Evolutionary conservation across 2,329 filamentous ascomycete species (phyloP).

Genomic region (Pezicula radicicola): DNA sequence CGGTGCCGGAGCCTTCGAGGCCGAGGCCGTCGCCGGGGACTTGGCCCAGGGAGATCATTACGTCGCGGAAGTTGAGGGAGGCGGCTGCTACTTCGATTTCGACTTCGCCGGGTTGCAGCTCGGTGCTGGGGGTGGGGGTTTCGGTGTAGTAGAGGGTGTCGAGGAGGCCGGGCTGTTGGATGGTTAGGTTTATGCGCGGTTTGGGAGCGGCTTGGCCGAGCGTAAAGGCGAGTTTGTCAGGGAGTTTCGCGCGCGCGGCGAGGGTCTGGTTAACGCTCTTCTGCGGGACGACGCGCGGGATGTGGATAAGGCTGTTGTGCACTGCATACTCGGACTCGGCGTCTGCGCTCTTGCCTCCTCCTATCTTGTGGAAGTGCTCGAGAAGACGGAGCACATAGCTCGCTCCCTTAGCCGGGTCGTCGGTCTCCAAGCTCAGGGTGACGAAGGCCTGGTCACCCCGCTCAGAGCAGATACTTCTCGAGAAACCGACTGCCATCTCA

Average conservation of each 20-base stretch:
- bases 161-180: background rate
- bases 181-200: background rate
- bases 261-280: background rate
- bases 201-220: background rate
- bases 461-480: constrained; percentile 2
- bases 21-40: no score
- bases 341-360: background rate
- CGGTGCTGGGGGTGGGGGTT: no score
- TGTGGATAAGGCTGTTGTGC: background rate
- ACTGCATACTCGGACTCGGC: background rate
- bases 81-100: no score
- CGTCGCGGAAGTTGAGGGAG: no score
- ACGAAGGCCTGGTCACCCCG: background rate
- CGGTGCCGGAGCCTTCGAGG: no score
- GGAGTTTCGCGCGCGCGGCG: background rate
- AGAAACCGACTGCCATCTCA: background rate
- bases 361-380: background rate
- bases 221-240: background rate
- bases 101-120: no score
- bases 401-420: background rate
- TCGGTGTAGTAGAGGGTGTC: no score
- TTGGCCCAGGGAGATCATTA: no score
- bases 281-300: background rate
- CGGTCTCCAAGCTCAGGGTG: background rate
- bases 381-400: background rate